Evolutionary conservation across 1,139 yeast genomes (phyloP), one percentile per base, ranked within the genome.

Genomic region (Saccharomyces hybrid): DNA sequence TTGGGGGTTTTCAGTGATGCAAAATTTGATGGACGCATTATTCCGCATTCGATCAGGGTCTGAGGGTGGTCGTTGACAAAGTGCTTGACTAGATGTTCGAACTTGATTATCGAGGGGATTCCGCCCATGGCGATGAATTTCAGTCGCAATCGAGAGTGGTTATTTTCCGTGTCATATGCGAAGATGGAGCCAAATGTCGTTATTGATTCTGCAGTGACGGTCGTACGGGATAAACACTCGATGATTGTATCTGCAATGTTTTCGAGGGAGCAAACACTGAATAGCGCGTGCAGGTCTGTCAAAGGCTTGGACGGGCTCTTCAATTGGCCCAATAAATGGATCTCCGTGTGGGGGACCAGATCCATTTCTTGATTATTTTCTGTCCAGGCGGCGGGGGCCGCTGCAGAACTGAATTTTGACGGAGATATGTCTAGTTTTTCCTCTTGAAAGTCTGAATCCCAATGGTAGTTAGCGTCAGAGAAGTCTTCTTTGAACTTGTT

Each of bases 391-490:
- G 44, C 44, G 13, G 44, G 44, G 5, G 44, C 44, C 44, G 44
- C 11, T 20, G 44, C 44, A 4, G 11, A 11, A 38, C 44, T 38
- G n/a, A 38, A 16, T 20, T 38, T 38, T 14, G 58, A 50, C n/a
- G 57, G 52, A 1, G 60, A 56, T n/a, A 54, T 48, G 5, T 59
- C 57, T 1, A 56, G 48, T 8, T 48, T 52, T 11, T 57, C 47
- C 30, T 63, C 65, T 28, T 54, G 54, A 34, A 67, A 67, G 53
- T 68, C 71, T 3, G 58, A 57, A 53, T 64, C 70, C 70, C 70
- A 67, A 30, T 59, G 57, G 34, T 56, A 61, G 34, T 58, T 60
- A 23, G 54, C 50, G n/a, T 61, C 63, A 6, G 54, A 57, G 20
- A 50, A 55, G 25, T 54, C 54, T 53, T 67, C 70, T 49, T 56